A percentile compares a stretch with the other conserved stretches of the same genome.
Conservation (phyloP, 345 rosid species). For the Aquilaria yunnanensis region DNA sequence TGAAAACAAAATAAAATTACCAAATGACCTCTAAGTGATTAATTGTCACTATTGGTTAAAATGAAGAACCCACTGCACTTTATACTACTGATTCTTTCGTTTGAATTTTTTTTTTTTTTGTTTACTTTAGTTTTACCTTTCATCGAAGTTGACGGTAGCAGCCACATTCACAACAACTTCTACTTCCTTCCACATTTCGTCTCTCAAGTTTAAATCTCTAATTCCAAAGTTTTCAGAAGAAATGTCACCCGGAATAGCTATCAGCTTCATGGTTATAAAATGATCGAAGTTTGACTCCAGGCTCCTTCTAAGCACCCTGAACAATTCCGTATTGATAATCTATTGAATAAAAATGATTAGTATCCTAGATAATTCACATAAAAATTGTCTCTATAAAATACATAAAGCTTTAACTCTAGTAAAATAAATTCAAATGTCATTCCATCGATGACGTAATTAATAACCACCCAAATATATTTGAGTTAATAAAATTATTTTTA, state of each 20-base stretch:
- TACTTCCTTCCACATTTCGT: slow-evolving; percentile 23
- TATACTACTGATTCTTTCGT: neutral
- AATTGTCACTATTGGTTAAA: no score
- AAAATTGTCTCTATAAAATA: no score
- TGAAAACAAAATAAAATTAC: no score
- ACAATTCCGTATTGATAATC: slow-evolving; percentile 24
- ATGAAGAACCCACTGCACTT: no score
- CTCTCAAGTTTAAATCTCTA: slow-evolving; percentile 9
- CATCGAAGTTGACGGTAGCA: slow-evolving; percentile 31
- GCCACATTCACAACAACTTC: slow-evolving; percentile 35
- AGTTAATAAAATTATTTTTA: no score
- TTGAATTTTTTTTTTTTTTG: slow-evolving; percentile 10
- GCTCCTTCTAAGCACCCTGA: slow-evolving; percentile 10
- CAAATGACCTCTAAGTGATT: no score
- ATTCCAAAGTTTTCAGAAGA: slow-evolving; percentile 25
- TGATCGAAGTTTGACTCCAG: slow-evolving; percentile 11
- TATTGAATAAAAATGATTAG: neutral
- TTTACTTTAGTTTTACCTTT: slow-evolving; percentile 26
- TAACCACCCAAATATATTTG: no score
- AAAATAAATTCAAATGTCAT: no score
- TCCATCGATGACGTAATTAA: no score
- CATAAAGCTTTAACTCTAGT: no score
- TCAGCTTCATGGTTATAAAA: slow-evolving; percentile 13
- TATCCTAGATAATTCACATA: no score
- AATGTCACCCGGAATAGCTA: slow-evolving; percentile 27